phyloP scores from a whole-genome alignment of 23 red algal species.

The Cyanidioschyzon merolae region DNA sequence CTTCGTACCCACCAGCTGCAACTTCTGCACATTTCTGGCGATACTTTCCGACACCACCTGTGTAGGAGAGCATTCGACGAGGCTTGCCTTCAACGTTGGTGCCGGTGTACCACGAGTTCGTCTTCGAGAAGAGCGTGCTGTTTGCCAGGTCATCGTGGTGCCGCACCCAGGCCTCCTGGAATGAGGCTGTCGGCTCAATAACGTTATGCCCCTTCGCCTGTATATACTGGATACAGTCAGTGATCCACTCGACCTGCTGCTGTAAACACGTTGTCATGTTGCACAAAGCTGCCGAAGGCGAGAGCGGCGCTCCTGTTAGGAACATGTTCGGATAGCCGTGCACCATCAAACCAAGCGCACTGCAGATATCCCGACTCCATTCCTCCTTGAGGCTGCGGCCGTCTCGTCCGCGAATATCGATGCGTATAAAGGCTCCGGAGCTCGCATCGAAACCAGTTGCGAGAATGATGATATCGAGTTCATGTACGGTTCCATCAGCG shows the following conservation, averaged over 20 bases:
- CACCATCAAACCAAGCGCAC: slow-evolving; percentile 4
- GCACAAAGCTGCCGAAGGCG: slow-evolving; percentile 5
- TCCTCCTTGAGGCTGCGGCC: neutral
- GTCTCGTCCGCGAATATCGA: slow-evolving; percentile 10
- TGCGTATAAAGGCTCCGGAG: neutral
- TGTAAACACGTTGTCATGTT: slow-evolving; percentile 15
- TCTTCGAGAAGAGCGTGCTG: neutral
- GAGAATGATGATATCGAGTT: slow-evolving; percentile 8
- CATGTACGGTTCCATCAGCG: neutral
- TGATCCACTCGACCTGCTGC: slow-evolving; percentile 17
- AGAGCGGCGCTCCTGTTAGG: neutral
- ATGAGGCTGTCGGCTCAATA: slow-evolving; percentile 3
- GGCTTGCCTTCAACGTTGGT: slow-evolving; percentile 14
- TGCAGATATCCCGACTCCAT: slow-evolving; percentile 10
- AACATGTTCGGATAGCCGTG: slow-evolving; percentile 20
- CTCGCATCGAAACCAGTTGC: slow-evolving; percentile 5
- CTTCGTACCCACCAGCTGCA: neutral
- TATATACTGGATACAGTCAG: slow-evolving; percentile 10
- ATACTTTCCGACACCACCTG: slow-evolving; percentile 6
- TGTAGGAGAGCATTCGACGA: slow-evolving; percentile 12
- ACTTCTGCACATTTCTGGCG: slow-evolving; percentile 1
- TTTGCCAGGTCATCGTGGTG: slow-evolving; percentile 1
- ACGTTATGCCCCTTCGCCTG: neutral
- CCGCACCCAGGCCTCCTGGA: slow-evolving; percentile 12
- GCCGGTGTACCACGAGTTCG: slow-evolving; percentile 10